Percentiles rank a stretch among this genome's conserved stretches.
Conservation (phyloP, 2,329 filamentous ascomycete species). For the Cordyceps tenuipes region DNA sequence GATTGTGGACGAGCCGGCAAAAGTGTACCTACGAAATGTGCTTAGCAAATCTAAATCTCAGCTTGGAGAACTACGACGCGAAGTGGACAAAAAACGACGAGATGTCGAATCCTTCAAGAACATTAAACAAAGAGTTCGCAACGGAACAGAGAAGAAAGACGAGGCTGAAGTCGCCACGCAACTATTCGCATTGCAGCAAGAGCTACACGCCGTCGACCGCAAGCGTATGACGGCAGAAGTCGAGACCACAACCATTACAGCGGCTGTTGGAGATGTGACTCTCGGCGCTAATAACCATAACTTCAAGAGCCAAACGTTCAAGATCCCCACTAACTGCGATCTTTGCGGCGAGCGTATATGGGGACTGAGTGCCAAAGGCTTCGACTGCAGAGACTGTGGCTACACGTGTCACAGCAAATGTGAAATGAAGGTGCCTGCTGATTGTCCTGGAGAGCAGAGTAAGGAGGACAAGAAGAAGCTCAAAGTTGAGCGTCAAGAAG, state of each 20-base stretch:
- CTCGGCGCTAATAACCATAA: slow-evolving; percentile 91
- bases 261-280: slow-evolving; percentile 83
- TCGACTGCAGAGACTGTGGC: slow-evolving; percentile 91
- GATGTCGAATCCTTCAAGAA: slow-evolving; percentile 75
- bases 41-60: slow-evolving; percentile 84
- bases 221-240: slow-evolving; percentile 83
- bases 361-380: slow-evolving; percentile 93
- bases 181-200: slow-evolving; percentile 79
- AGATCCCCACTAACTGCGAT: slow-evolving; percentile 97
- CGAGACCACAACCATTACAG: slow-evolving; percentile 87
- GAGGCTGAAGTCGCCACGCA: slow-evolving; percentile 76
- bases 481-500: slow-evolving; percentile 76
- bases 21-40: slow-evolving; percentile 85
- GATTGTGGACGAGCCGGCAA: slow-evolving; percentile 77
- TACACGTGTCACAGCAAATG: slow-evolving; percentile 99
- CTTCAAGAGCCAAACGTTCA: slow-evolving; percentile 98
- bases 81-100: slow-evolving; percentile 76
- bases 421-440: slow-evolving; percentile 95
- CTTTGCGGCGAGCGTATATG: slow-evolving; percentile 94
- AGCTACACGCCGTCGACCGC: slow-evolving; percentile 74
- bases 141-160: slow-evolving; percentile 80
- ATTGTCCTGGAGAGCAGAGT: slow-evolving; percentile 85
- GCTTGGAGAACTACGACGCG: slow-evolving; percentile 68
- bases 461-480: slow-evolving; percentile 96
- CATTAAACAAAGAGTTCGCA: slow-evolving; percentile 65